Evolutionary conservation across 148 eudicot species (phyloP), one percentile per base, ranked within the genome.

Genomic region (Spergularia marina): DNA sequence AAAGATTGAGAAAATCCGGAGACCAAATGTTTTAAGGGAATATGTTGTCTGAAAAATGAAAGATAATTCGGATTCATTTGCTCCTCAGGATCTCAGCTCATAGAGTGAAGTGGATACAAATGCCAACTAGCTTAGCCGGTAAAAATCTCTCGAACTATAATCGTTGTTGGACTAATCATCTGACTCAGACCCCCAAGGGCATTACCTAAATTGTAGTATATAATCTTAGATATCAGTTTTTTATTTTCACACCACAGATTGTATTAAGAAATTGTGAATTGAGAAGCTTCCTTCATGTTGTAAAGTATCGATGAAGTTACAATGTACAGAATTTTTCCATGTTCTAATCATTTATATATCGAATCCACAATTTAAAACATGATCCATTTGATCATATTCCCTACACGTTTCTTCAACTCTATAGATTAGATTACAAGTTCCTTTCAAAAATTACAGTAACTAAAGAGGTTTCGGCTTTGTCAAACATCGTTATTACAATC

Each of bases 1-100:
- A 2, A 94, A 87, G 74, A 83, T 89, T 21, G 82, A 87, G 14
- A 71, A 44, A 16, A 81, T 82, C 2, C 81, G 84, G 67, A 52
- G 78, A 14, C 84, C 79, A 10, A 79, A 70, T 67, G 74, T 69
- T 74, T 76, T n/a, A 6, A 44, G 49, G 10, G 49, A 44, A 44
- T 44, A 44, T 44, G 8, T 44, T 44, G 49, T 44, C 8, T 44
- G 49, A 44, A 44, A 44, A 44, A 44, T 6, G 49, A 6, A 6
- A 0, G 10, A 44, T 36, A 56, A 64, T 59, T 25, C 34, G 41
- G 64, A 58, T 30, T 30, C 73, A 30, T 62, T 21, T 18, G 53
- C 53, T 44, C 49, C 49, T 44, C 7, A 5, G 10, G 7, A 6
- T 44, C 36, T 63, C 30, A 63, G 77, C 58, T 65, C 61, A 54